These are phyloP conservation scores for Penicillium odoratum DNA, from an alignment of 495 filamentous ascomycete species.

Conservation along the genomic window DNA sequence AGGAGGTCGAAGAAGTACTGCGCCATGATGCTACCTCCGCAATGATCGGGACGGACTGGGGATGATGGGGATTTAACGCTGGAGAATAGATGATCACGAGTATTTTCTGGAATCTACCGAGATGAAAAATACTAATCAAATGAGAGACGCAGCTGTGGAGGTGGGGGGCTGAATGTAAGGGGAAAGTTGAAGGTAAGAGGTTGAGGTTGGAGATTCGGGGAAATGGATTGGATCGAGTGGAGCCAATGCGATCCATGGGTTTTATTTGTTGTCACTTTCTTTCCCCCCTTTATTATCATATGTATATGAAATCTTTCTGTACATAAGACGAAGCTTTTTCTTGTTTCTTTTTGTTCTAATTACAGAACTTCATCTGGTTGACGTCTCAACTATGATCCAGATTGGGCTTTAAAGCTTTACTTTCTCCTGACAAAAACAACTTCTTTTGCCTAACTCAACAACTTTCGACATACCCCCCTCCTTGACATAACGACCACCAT, in stretches of 20 bases:
- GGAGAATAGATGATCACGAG: neutral
- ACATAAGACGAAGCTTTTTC: conserved; percentile 6
- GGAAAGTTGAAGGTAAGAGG: neutral
- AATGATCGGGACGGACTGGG: neutral
- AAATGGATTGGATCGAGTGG: conserved; percentile 17
- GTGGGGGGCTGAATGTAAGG: neutral
- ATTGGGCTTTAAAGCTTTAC: conserved; percentile 12
- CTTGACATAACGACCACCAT: conserved; percentile 13
- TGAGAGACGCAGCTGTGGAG: conserved; percentile 1
- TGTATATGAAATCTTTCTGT: conserved; percentile 8
- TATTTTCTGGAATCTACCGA: neutral
- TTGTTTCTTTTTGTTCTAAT: conserved; percentile 5
- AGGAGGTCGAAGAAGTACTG: conserved; percentile 85
- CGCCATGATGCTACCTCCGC: conserved; percentile 56
- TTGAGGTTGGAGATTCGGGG: neutral
- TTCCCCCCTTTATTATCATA: conserved; percentile 19
- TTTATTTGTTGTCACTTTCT: conserved; percentile 30
- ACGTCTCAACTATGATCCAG: conserved; percentile 16
- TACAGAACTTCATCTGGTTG: conserved; percentile 4
- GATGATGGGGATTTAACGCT: neutral
- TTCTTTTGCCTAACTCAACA: conserved; percentile 7
- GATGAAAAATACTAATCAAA: neutral
- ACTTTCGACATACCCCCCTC: conserved; percentile 6
- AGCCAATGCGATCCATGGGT: conserved; percentile 13
- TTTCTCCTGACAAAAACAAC: conserved; percentile 4